Evolutionary conservation across 495 filamentous ascomycete species (phyloP).

Genomic region (Cryomyces antarcticus): DNA sequence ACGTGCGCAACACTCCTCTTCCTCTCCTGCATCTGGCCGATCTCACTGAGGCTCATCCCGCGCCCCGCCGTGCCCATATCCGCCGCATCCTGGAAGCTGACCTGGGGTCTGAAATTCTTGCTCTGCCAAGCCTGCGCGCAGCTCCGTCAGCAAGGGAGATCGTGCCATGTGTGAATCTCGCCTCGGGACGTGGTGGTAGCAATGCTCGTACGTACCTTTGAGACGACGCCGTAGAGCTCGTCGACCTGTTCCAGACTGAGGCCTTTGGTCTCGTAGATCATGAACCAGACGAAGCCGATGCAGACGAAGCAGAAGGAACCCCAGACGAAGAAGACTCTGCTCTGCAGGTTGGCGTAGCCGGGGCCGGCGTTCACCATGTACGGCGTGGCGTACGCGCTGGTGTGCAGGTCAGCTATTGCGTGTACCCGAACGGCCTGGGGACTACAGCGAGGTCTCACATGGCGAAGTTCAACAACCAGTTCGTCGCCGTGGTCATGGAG

Average conservation of each 20-base stretch:
- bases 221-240: conserved; percentile 19
- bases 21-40: not conserved
- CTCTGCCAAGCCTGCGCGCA: conserved; percentile 10
- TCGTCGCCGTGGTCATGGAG: conserved; percentile 15
- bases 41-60: not conserved
- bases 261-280: conserved; percentile 24
- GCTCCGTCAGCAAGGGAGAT: too few species aligned
- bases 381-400: conserved; percentile 21
- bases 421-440: too few species aligned
- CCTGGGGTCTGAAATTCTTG: conserved; percentile 11
- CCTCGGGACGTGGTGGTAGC: too few species aligned
- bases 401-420: not conserved
- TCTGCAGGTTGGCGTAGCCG: conserved; percentile 18
- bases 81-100: conserved; percentile 12
- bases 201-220: not conserved
- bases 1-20: conserved; percentile 1
- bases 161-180: too few species aligned
- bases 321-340: conserved; percentile 21
- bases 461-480: not conserved
- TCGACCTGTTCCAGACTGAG: conserved; percentile 20
- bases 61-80: not conserved
- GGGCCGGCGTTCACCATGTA: conserved; percentile 19
- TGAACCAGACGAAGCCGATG: conserved; percentile 19
- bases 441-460: not conserved
- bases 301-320: conserved; percentile 12